Evolutionary conservation across 352 stramenopile genomes (phyloP), one percentile per base, ranked within the genome.

Genomic region (Saprolegnia parasitica): DNA sequence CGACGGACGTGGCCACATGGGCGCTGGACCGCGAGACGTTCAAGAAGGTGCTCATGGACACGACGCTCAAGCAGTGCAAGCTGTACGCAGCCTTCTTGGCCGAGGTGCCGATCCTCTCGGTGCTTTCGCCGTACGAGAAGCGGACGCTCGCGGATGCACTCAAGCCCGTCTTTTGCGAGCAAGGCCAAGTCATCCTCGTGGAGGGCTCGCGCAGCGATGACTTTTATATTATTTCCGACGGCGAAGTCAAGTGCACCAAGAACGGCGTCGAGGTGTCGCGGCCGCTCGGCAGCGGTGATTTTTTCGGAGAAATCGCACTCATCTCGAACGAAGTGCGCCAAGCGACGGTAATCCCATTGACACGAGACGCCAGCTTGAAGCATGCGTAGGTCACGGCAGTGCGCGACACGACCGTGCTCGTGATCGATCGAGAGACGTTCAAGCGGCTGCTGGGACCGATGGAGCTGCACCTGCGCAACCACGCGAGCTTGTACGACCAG

Each of bases 351-450:
- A 46, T 15, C 8, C 8, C 39, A 15, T 8, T 46, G 39, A 15
- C 39, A 46, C 8, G 8, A 15, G 15, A 15, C 8, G 39, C 8
- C 39, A 8, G 8, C 39, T 46, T 15, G 18, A 6, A 35, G 8
- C 20, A 9, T 1, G 8, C 49, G 26, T 67, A 67, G 58, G 58
- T 97, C 37, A 95, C 80, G 60, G 86, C 90, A 56, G 79, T 89
- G 62, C 81, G 81, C 49, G 81, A 86, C 52, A 80, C 77, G 58
- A 95, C 94, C 72, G 86, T 95, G 46, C 77, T 98, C 23, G 82
- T 89, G 55, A 73, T 98, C 61, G 89, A 97, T 67, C 83, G 90
- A 62, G 85, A 88, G 65, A 96, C 88, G 1, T 97, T 97, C 78
- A 92, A 92, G 73, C 81, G 88, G 5, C 77, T 97, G 52, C 74